Conservation (phyloP, 2,329 filamentous ascomycete species). For the Talaromyces sp. region DNA sequence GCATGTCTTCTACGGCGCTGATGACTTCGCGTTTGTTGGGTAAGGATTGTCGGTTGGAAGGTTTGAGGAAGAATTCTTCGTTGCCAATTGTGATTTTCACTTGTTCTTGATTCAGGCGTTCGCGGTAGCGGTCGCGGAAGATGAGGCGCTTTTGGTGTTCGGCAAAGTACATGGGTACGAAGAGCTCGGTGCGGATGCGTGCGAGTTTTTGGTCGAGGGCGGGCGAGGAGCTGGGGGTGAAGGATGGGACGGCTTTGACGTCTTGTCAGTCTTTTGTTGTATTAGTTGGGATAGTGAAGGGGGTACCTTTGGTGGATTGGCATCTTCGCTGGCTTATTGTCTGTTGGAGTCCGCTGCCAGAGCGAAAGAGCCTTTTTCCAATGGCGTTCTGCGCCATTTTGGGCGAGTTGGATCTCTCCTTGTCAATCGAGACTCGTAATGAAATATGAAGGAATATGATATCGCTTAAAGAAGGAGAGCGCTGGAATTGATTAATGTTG, state of each 20-base stretch:
- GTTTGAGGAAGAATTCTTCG: conserved; percentile 40
- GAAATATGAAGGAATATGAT: background rate
- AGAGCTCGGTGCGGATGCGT: conserved; percentile 45
- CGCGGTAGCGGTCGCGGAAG: conserved; percentile 38
- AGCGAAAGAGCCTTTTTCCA: conserved; percentile 40
- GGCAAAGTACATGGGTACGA: conserved; percentile 43
- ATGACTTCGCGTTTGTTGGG: conserved; percentile 36
- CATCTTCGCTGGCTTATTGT: conserved; percentile 34
- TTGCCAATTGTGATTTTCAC: conserved; percentile 42
- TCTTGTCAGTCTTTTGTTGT: background rate
- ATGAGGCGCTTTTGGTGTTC: conserved; percentile 40
- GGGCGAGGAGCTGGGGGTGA: conserved; percentile 39
- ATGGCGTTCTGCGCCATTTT: conserved; percentile 42
- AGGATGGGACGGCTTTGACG: conserved; percentile 38
- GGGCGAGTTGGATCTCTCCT: background rate
- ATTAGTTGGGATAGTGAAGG: background rate
- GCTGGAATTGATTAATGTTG: background rate
- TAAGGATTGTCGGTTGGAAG: conserved; percentile 34
- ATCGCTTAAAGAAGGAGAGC: background rate
- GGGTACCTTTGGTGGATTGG: conserved; percentile 35
- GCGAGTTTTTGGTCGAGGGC: conserved; percentile 43
- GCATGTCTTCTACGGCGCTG: conserved; percentile 37
- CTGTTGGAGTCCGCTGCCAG: conserved; percentile 36
- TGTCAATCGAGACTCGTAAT: background rate
- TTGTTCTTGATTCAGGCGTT: conserved; percentile 40